These are phyloP conservation scores for Vitis hybrid DNA, from an alignment of 177 flowering plant species.

Conservation along the genomic window DNA sequence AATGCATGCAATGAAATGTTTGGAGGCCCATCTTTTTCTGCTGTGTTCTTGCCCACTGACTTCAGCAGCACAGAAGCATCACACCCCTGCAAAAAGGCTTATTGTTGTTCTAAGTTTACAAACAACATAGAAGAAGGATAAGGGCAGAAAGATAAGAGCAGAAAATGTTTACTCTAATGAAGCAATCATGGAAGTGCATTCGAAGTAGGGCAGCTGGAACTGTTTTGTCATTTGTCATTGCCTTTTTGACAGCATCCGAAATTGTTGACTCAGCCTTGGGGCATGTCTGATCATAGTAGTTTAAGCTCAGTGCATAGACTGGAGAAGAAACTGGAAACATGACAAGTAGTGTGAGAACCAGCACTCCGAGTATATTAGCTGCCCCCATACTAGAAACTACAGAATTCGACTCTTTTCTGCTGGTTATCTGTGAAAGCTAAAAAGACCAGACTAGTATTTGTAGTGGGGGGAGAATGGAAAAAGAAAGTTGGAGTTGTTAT, in stretches of 20 bases:
- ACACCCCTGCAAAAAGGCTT: slow-evolving; percentile 58
- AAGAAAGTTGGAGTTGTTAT: slow-evolving; percentile 14
- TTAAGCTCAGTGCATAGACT: slow-evolving; percentile 29
- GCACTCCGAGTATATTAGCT: too few species aligned
- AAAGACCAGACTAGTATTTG: slow-evolving; percentile 14
- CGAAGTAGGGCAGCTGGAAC: slow-evolving; percentile 62
- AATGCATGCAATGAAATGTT: slow-evolving; percentile 84
- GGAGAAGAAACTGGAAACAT: slow-evolving; percentile 8
- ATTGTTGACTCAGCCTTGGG: slow-evolving; percentile 40
- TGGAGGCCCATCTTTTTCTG: slow-evolving; percentile 91
- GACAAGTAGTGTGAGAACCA: not conserved
- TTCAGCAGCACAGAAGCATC: slow-evolving; percentile 82
- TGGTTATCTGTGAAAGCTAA: not conserved
- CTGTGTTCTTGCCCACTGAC: slow-evolving; percentile 48
- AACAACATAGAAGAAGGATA: not conserved
- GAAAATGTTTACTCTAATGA: slow-evolving; percentile 38
- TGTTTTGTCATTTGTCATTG: slow-evolving; percentile 37
- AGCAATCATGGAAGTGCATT: slow-evolving; percentile 73
- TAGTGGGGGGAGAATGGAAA: slow-evolving; percentile 1
- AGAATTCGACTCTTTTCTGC: not conserved
- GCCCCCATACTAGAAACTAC: slow-evolving; percentile 17
- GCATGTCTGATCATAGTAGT: slow-evolving; percentile 50
- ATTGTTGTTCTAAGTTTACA: not conserved
- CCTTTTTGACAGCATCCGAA: slow-evolving; percentile 33
- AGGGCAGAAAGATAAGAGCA: not conserved